phyloP scores from a whole-genome alignment of 768 basidiomycete species.

The Boletellus sp. region DNA sequence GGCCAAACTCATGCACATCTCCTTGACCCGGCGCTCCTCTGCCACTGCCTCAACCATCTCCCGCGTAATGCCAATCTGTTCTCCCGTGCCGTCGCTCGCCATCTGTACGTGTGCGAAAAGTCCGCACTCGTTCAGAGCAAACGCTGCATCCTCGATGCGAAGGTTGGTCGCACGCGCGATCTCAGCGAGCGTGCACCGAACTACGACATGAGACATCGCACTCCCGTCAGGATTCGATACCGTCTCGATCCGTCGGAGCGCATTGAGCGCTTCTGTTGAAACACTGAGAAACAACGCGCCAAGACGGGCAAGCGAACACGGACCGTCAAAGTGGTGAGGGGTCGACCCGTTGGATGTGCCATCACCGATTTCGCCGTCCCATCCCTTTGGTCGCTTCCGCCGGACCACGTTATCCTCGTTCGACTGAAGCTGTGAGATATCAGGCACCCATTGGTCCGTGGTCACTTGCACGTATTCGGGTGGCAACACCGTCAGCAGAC shows the following conservation, averaged over 20 bases:
- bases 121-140: slow-evolving; percentile 85
- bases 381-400: slow-evolving; percentile 61
- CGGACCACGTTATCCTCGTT: slow-evolving; percentile 28
- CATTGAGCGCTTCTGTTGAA: slow-evolving; percentile 49
- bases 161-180: slow-evolving; percentile 80
- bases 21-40: slow-evolving; percentile 66
- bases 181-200: slow-evolving; percentile 69
- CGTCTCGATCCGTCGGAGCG: slow-evolving; percentile 56
- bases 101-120: slow-evolving; percentile 50
- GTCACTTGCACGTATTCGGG: slow-evolving; percentile 46
- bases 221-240: slow-evolving; percentile 60
- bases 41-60: slow-evolving; percentile 69
- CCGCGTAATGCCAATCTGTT: slow-evolving; percentile 54
- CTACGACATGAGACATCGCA: slow-evolving; percentile 63
- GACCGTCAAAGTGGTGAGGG: slow-evolving; percentile 40
- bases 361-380: slow-evolving; percentile 64
- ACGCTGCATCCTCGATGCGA: slow-evolving; percentile 80
- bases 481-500: slow-evolving; percentile 59
- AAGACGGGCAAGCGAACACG: slow-evolving; percentile 7
- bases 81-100: slow-evolving; percentile 26
- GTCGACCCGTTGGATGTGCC: slow-evolving; percentile 32
- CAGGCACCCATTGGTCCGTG: slow-evolving; percentile 42
- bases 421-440: slow-evolving; percentile 35
- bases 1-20: slow-evolving; percentile 56
- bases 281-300: not conserved